These are phyloP conservation scores for Xylariaceae sp. DNA, from an alignment of 2,329 filamentous ascomycete species.

Conservation along the genomic window DNA sequence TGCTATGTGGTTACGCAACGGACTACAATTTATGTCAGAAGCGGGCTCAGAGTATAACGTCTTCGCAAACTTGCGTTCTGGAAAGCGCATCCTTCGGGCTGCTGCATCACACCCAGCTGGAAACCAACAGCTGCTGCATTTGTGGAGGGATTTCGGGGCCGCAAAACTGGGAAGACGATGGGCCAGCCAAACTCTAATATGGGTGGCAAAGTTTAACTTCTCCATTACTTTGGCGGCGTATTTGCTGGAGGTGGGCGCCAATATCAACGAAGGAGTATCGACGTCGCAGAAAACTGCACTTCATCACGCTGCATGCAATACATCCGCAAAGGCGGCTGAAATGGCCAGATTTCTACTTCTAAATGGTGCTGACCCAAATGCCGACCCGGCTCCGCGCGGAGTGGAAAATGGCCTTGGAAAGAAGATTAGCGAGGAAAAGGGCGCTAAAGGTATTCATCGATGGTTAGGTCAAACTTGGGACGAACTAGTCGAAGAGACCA, in stretches of 20 bases:
- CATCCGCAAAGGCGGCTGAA: neutral
- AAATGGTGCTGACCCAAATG: neutral
- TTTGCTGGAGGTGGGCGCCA: neutral
- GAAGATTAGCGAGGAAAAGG: neutral
- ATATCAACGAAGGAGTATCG: neutral
- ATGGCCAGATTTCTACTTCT: constrained; percentile 1
- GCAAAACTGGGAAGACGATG: too few species aligned
- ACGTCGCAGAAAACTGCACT: neutral
- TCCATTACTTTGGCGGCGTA: neutral
- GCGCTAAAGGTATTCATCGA: neutral
- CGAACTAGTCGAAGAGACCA: constrained; percentile 1
- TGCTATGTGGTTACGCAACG: too few species aligned
- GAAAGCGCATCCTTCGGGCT: too few species aligned
- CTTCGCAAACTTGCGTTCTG: too few species aligned
- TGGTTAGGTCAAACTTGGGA: constrained; percentile 4
- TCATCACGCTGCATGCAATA: neutral
- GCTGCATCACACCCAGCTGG: too few species aligned
- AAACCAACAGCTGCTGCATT: too few species aligned
- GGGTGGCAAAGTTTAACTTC: too few species aligned
- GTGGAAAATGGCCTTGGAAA: constrained; percentile 4
- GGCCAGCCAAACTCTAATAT: too few species aligned
- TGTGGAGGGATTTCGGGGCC: too few species aligned
- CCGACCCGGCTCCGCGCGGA: too few species aligned
- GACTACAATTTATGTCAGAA: too few species aligned
- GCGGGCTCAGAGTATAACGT: too few species aligned